A percentile compares a stretch with the other conserved stretches of the same genome.
Evolutionary conservation across 2,329 filamentous ascomycete species (phyloP).

Genomic region (Apiospora pterosperma): DNA sequence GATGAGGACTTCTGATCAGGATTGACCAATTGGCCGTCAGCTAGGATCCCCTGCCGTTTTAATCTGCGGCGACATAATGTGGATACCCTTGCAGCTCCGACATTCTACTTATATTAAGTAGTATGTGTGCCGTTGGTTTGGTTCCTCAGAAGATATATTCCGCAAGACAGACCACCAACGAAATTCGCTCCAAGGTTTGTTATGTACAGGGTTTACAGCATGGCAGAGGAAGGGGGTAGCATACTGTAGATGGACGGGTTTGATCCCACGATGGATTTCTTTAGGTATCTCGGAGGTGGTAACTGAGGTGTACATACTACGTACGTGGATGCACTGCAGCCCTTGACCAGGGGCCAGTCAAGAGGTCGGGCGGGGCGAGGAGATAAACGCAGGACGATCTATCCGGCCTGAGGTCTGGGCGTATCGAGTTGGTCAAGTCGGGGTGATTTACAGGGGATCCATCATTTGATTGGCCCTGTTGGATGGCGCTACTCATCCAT

Average conservation of each 20-base stretch:
- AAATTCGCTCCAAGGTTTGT: neutral
- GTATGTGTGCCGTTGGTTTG: neutral
- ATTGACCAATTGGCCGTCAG: slow-evolving; percentile 7
- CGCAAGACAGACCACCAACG: neutral
- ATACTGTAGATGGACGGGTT: neutral
- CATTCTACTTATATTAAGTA: too few relatives aligned
- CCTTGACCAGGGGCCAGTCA: neutral
- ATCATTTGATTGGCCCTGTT: neutral
- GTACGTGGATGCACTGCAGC: too few relatives aligned
- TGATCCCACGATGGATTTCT: neutral
- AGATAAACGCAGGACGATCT: neutral
- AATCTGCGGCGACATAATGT: slow-evolving; percentile 1
- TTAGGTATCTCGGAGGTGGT: neutral
- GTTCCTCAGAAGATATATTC: neutral
- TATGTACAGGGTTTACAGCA: neutral
- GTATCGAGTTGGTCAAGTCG: neutral
- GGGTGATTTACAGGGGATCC: neutral
- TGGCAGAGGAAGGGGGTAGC: neutral
- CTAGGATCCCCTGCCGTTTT: neutral
- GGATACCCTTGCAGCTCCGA: slow-evolving; percentile 7
- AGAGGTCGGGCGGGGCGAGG: neutral
- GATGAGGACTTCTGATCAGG: neutral
- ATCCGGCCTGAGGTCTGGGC: neutral
- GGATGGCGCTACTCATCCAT: neutral
- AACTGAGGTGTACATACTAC: neutral